Percentiles rank a stretch among this genome's conserved stretches.
Conservation (phyloP, 2,329 filamentous ascomycete species). For the Trichoderma pleuroti region DNA sequence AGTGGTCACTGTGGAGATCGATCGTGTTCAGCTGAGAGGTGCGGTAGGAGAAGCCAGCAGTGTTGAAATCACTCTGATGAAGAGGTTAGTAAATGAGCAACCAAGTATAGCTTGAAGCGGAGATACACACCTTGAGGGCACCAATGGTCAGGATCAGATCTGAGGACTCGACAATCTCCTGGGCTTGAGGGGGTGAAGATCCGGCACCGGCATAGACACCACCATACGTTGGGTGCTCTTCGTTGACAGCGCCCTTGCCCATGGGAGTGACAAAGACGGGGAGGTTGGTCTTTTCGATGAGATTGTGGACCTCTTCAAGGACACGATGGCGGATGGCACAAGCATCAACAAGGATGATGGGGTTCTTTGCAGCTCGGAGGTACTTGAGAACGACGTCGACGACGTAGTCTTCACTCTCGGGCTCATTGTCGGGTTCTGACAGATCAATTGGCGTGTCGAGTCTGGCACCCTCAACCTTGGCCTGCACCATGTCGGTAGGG, state of each 20-base stretch:
- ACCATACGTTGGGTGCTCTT: slow-evolving; percentile 70
- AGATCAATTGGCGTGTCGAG: slow-evolving; percentile 70
- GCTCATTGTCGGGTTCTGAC: slow-evolving; percentile 59
- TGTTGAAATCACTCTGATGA: slow-evolving; percentile 71
- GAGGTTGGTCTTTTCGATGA: slow-evolving; percentile 69
- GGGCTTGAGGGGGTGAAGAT: slow-evolving; percentile 61
- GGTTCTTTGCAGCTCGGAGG: slow-evolving; percentile 68
- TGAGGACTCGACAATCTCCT: slow-evolving; percentile 61
- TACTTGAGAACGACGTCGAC: slow-evolving; percentile 73
- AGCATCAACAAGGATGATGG: slow-evolving; percentile 77
- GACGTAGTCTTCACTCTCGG: slow-evolving; percentile 74
- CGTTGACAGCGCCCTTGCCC: slow-evolving; percentile 81
- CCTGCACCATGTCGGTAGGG: slow-evolving; percentile 74
- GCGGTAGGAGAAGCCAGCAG: slow-evolving; percentile 75
- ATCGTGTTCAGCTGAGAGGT: slow-evolving; percentile 75
- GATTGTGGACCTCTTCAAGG: slow-evolving; percentile 65
- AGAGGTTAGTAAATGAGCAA: background rate
- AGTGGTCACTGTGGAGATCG: slow-evolving; percentile 72
- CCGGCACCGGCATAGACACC: slow-evolving; percentile 83
- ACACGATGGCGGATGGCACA: slow-evolving; percentile 76
- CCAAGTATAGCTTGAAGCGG: background rate
- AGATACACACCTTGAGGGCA: slow-evolving; percentile 47
- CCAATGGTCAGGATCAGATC: slow-evolving; percentile 71
- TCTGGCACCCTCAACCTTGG: slow-evolving; percentile 70
- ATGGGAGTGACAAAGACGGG: slow-evolving; percentile 87